Percentiles rank a stretch among this genome's conserved stretches.
phyloP scores from a whole-genome alignment of 768 basidiomycete genomes.

The Strobilomyces echinocephalus region DNA sequence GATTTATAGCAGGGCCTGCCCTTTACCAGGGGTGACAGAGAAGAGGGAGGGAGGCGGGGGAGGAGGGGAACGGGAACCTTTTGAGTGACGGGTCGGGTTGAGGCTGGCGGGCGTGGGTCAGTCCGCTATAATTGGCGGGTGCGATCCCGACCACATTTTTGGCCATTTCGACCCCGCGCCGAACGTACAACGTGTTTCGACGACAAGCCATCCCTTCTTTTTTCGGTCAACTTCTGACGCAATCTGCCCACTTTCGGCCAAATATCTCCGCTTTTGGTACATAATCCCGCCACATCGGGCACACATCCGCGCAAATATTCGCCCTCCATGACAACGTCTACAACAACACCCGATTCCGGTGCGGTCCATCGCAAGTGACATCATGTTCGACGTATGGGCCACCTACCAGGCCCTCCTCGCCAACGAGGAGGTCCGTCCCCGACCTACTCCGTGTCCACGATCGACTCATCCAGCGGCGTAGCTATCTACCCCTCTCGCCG shows the following conservation, averaged over 20 bases:
- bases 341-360: conserved; percentile 17
- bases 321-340: conserved; percentile 6
- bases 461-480: conserved; percentile 21
- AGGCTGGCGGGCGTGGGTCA: conserved; percentile 36
- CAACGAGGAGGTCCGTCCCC: conserved; percentile 56
- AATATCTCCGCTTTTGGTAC: conserved; percentile 10
- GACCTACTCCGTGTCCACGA: fast-evolving
- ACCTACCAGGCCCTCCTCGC: conserved; percentile 59
- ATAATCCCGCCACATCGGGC: conserved; percentile 5
- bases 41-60: conserved; percentile 22
- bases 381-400: conserved; percentile 42
- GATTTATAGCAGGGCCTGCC: conserved; percentile 30
- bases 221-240: conserved; percentile 15
- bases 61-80: conserved; percentile 22
- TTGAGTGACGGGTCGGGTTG: neutral
- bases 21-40: conserved; percentile 31
- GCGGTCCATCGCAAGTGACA: conserved; percentile 14
- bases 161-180: conserved; percentile 56
- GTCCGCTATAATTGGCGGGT: conserved; percentile 47
- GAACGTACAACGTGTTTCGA: conserved; percentile 77
- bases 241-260: conserved; percentile 21
- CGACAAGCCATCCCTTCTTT: conserved; percentile 37
- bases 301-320: conserved; percentile 24
- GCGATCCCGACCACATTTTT: conserved; percentile 49
- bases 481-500: conserved; percentile 82